These are phyloP conservation scores for Decorospora gaudefroyi DNA, from an alignment of 2,329 filamentous ascomycete genomes.

Conservation along the genomic window DNA sequence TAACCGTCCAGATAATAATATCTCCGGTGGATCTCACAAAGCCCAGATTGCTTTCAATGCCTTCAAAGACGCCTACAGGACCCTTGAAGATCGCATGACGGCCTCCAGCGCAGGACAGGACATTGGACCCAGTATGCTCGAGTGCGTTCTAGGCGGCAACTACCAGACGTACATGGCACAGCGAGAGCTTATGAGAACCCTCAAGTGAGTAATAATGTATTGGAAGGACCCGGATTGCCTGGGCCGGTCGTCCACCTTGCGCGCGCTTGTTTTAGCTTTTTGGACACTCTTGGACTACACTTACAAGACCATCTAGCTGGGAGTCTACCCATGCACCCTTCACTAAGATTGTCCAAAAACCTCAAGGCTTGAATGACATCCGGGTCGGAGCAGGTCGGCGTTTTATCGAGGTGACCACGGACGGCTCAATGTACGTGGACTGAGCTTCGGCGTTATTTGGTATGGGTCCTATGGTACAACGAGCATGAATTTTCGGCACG, in stretches of 20 bases:
- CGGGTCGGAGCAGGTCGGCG: too few relatives aligned
- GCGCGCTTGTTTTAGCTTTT: not conserved
- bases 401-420: too few relatives aligned
- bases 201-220: conserved; percentile 32
- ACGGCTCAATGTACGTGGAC: too few relatives aligned
- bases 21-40: conserved; percentile 81
- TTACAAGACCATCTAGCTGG: not conserved
- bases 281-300: not conserved
- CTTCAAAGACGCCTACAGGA: conserved; percentile 61
- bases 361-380: not conserved
- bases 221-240: conserved; percentile 6
- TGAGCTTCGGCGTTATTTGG: not conserved
- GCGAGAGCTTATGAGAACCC: conserved; percentile 61
- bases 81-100: conserved; percentile 59
- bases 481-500: conserved; percentile 18
- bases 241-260: not conserved
- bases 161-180: conserved; percentile 75
- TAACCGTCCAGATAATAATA: conserved; percentile 82
- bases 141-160: conserved; percentile 73
- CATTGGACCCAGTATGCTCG: conserved; percentile 64
- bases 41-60: conserved; percentile 67
- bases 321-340: not conserved
- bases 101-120: conserved; percentile 21
- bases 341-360: too few relatives aligned
- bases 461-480: conserved; percentile 7